Conservation (phyloP, 495 filamentous ascomycete genomes). For the Cercophora samala region DNA sequence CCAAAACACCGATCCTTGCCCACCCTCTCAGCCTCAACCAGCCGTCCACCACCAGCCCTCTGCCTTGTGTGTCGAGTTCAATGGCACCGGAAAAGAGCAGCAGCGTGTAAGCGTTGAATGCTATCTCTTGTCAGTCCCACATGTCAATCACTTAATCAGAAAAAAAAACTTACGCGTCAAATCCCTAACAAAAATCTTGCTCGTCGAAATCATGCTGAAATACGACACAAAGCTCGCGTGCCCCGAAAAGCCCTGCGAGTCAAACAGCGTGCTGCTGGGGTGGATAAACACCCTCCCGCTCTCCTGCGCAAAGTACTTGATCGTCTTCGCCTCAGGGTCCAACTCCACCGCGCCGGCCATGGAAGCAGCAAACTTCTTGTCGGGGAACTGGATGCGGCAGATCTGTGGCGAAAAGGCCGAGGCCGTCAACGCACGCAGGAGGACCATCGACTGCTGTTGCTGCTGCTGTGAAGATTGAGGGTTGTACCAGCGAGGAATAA, state of each 20-base stretch:
- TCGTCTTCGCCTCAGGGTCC: slow-evolving; percentile 86
- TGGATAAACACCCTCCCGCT: slow-evolving; percentile 89
- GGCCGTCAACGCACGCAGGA: slow-evolving; percentile 85
- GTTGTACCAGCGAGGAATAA: slow-evolving; percentile 50
- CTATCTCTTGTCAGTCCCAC: slow-evolving; percentile 37
- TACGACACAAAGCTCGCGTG: slow-evolving; percentile 72
- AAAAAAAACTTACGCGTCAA: slow-evolving; percentile 66
- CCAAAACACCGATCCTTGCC: slow-evolving; percentile 90
- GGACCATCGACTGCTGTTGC: slow-evolving; percentile 40
- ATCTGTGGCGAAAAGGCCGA: slow-evolving; percentile 88
- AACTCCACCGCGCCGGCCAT: slow-evolving; percentile 83
- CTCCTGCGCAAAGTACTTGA: slow-evolving; percentile 87
- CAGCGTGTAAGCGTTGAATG: slow-evolving; percentile 86
- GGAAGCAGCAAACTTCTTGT: slow-evolving; percentile 87
- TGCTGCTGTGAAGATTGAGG: slow-evolving; percentile 32
- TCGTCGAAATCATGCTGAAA: slow-evolving; percentile 85
- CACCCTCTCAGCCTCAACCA: slow-evolving; percentile 89
- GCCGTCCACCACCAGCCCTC: slow-evolving; percentile 87
- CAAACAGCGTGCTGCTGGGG: slow-evolving; percentile 81
- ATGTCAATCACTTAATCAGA: background rate
- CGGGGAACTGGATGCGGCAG: slow-evolving; percentile 84
- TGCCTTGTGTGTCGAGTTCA: slow-evolving; percentile 77
- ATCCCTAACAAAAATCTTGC: slow-evolving; percentile 83
- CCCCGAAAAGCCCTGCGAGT: slow-evolving; percentile 67
- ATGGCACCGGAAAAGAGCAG: slow-evolving; percentile 88